A percentile compares a stretch with the other conserved stretches of the same genome.
Evolutionary conservation across 768 basidiomycete species (phyloP).

Genomic region (Lactarius evosmus): DNA sequence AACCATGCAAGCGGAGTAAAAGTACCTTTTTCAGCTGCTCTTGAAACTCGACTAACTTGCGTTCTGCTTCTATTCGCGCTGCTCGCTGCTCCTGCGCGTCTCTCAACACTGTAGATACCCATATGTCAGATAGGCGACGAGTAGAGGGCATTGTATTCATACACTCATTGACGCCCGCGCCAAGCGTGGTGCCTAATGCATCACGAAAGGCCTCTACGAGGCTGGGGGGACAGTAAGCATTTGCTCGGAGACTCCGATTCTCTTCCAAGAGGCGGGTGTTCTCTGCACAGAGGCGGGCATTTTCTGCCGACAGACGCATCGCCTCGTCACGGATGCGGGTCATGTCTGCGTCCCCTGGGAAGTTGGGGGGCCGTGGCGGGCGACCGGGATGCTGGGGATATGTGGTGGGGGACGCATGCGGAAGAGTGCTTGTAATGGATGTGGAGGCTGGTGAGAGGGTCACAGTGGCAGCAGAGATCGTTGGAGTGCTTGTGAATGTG

Average conservation of each 20-base stretch:
- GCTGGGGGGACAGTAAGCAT: conserved; percentile 22
- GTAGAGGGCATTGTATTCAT: conserved; percentile 2
- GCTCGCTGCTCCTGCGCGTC: conserved; percentile 37
- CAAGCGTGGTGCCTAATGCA: conserved; percentile 20
- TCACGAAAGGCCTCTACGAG: conserved; percentile 26
- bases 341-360: conserved; percentile 15
- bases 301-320: conserved; percentile 25
- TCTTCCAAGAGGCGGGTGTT: conserved; percentile 26
- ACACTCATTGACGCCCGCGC: conserved; percentile 25
- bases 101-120: conserved; percentile 19
- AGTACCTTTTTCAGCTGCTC: conserved; percentile 53
- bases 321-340: conserved; percentile 25
- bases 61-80: conserved; percentile 40
- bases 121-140: conserved; percentile 3
- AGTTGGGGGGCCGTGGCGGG: conserved; percentile 9
- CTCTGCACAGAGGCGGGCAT: conserved; percentile 26
- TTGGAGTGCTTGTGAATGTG: conserved; percentile 18
- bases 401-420: conserved; percentile 12
- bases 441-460: conserved; percentile 22
- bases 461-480: conserved; percentile 13
- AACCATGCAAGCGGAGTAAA: conserved; percentile 42
- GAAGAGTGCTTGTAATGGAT: conserved; percentile 19
- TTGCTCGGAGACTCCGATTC: conserved; percentile 22
- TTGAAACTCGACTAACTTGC: conserved; percentile 49
- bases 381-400: conserved; percentile 14